Base-by-base conservation (phyloP, 2,329 filamentous ascomycete species). In the Chaetomium sp. region DNA sequence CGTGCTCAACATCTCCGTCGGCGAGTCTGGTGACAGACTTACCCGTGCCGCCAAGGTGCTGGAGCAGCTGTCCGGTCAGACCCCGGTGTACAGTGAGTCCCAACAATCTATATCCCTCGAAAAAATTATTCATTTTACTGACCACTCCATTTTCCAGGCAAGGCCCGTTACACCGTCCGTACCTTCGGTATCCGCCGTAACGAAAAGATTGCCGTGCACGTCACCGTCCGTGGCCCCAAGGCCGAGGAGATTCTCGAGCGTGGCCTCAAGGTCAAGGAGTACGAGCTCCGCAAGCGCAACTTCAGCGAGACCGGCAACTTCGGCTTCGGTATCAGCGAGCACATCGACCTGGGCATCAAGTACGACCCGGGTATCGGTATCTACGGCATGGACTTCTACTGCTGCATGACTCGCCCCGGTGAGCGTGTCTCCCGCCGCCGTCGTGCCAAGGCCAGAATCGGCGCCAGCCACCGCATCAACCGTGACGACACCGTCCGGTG, bases 181-280 rank as follows among this genome's bases (percentile, higher is more conserved):
- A 97, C 92, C 74, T 99, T 99, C 80, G 94, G 94, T 87, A 99
- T 99, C 86, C 92, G 94, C 78, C 92, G 94, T 91, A 99, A 99
- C 88, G 94, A 99, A 79, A 97, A 96, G 89, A 99, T 99, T 74
- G 82, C 94, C 67, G 94, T 99, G 69, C 94, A 99, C 84, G 94
- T 99, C 74, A 99, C 94, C 74, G 91, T 99, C 80, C 94, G 94
- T 76, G 94, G 94, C 74, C 91, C 94, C 79, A 72, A 84, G 88
- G 94, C 94, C 64, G 94, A 99, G 86, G 94, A 99, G 81, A 99
- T 99, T 73, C 88, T 99, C 74, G 94, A 99, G 89, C 92, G 94
- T 85, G 94, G 94, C 76, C 88, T 99, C 76, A 99, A 99, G 88
- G 94, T 99, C 86, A 99, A 99, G 91, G 94, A 99, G 82, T 99